Conservation (phyloP, 169 alveolate genomes). For the Cryptosporidium felis region DNA sequence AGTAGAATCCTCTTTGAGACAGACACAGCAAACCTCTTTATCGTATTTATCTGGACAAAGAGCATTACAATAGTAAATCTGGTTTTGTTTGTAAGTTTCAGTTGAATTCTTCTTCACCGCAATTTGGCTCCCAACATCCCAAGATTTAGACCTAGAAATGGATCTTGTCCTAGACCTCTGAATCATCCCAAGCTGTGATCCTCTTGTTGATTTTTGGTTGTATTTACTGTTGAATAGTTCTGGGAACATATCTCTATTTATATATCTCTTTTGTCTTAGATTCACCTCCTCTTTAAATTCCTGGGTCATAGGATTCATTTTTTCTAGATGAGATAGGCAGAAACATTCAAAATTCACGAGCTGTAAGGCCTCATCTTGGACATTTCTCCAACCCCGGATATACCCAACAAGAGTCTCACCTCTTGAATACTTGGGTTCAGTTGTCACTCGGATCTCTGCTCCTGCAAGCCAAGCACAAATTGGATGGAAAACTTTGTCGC, state of each 20-base stretch:
- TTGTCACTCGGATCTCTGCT: background rate
- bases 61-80: slow-evolving; percentile 5
- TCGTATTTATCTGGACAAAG: slow-evolving; percentile 25
- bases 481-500: slow-evolving; percentile 20
- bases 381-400: slow-evolving; percentile 16
- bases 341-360: slow-evolving; percentile 1
- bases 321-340: slow-evolving; percentile 5
- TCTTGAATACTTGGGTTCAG: slow-evolving; percentile 24
- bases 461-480: slow-evolving; percentile 62
- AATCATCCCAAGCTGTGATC: slow-evolving; percentile 32
- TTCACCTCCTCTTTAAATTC: slow-evolving; percentile 7
- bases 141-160: slow-evolving; percentile 38
- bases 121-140: slow-evolving; percentile 19
- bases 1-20: slow-evolving; percentile 18
- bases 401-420: slow-evolving; percentile 20
- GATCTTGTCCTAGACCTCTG: slow-evolving; percentile 61
- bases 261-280: slow-evolving; percentile 32
- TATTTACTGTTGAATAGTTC: slow-evolving; percentile 28
- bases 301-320: background rate
- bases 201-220: slow-evolving; percentile 21
- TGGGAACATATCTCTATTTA: slow-evolving; percentile 52
- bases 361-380: slow-evolving; percentile 11
- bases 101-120: background rate
- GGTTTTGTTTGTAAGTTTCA: slow-evolving; percentile 25
- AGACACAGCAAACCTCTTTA: slow-evolving; percentile 15